Evolutionary conservation across 176 grass and related monocot genomes (phyloP), one percentile per base, ranked within the genome.

Genomic region (Metroxylon sagu): DNA sequence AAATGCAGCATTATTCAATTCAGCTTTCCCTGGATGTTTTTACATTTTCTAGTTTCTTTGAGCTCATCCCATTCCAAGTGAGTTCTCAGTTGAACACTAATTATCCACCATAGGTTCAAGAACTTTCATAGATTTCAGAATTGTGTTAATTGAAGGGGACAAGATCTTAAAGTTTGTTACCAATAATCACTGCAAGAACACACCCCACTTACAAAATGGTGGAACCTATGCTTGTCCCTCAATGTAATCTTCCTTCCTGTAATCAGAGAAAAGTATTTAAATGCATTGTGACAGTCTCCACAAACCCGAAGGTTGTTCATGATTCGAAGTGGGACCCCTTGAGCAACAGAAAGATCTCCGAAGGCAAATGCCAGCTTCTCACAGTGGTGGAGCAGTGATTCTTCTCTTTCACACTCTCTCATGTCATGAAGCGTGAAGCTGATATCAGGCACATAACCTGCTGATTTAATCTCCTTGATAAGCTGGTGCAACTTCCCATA

Each of bases 281-380:
- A 75, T 4, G 71, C 76, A 35, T 53, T 48, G 58, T 78, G 68
- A 23, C 78, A 80, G 58, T 80, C 78, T 18, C 71, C 71, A 64
- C 78, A 80, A 50, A 70, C 65, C 35, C 54, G 68, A 59, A 78
- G 61, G 61, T 78, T 74, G 65, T 81, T 81, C 78, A 81, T 81
- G 60, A 75, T 70, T 52, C 60, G 66, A 18, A 81, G 66, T 14
- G 71, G 60, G 21, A 48, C 59, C 51, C 60, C 60, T 59, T 43
- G 19, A 70, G 66, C 54, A 54, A 71, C 17, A 49, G 18, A 35
- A 48, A 81, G 56, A 50, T 81, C 78, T 27, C 78, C 71, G 53
- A 81, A 81, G 70, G 71, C 71, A 54, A 81, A 81, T 3, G 78
- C 66, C 60, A 81, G 48, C 25, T 81, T 81, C 61, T 81, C 71